A percentile compares a stretch with the other conserved stretches of the same genome.
Conservation (phyloP, 2,329 filamentous ascomycete species). For the Phaeophleospora eucalypticola region DNA sequence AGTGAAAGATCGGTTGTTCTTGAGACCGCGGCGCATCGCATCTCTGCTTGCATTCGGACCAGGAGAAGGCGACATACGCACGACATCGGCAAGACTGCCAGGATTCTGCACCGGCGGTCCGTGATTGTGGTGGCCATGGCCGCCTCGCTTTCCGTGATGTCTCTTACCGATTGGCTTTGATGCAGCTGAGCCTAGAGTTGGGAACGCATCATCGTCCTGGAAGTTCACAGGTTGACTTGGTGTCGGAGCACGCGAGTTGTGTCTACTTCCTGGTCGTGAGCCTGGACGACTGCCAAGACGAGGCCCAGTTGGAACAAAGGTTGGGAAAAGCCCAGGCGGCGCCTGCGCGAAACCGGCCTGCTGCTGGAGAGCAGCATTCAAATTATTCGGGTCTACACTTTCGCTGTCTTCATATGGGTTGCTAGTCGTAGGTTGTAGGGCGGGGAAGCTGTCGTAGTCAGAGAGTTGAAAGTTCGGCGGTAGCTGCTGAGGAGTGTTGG, state of each 20-base stretch:
- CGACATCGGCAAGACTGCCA: slow-evolving; percentile 84
- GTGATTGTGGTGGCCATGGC: slow-evolving; percentile 62
- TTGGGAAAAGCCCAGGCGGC: slow-evolving; percentile 64
- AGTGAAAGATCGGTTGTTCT: slow-evolving; percentile 62
- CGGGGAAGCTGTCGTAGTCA: slow-evolving; percentile 80
- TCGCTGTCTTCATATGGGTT: slow-evolving; percentile 40
- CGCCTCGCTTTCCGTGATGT: slow-evolving; percentile 85
- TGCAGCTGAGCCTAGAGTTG: slow-evolving; percentile 73
- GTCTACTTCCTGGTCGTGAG: slow-evolving; percentile 80
- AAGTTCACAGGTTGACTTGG: slow-evolving; percentile 62
- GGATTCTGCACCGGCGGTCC: slow-evolving; percentile 69
- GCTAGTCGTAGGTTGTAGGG: slow-evolving; percentile 53
- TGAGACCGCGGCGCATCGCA: slow-evolving; percentile 51
- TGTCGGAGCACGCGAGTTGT: slow-evolving; percentile 61
- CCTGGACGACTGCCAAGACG: slow-evolving; percentile 56
- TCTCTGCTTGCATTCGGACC: slow-evolving; percentile 45
- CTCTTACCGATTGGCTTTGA: slow-evolving; percentile 74
- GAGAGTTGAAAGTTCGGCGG: slow-evolving; percentile 71
- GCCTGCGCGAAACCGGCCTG: slow-evolving; percentile 41
- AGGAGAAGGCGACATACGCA: slow-evolving; percentile 92
- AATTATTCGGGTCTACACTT: slow-evolving; percentile 35
- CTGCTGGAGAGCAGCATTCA: slow-evolving; percentile 42
- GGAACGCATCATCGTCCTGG: slow-evolving; percentile 94
- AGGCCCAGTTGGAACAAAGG: slow-evolving; percentile 50
- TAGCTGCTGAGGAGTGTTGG: slow-evolving; percentile 59